These are phyloP conservation scores for Vickermania ingenoplastis DNA, from an alignment of 208 protist species.

Conservation along the genomic window DNA sequence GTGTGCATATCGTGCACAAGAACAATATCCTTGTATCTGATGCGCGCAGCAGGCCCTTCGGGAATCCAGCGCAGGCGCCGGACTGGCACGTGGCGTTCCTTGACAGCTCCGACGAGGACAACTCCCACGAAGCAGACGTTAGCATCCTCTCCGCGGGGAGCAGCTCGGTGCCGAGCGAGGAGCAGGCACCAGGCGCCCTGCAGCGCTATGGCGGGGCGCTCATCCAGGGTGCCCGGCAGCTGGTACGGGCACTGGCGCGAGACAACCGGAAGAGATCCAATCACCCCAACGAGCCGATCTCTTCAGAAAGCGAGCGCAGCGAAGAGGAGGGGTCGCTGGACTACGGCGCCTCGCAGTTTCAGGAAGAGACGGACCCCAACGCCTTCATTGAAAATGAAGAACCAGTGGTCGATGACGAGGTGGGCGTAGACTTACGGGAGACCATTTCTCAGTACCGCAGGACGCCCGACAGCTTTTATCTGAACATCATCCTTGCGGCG, in stretches of 20 bases:
- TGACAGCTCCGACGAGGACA: conserved; percentile 67
- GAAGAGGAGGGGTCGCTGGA: neutral
- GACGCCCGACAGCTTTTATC: conserved; percentile 54
- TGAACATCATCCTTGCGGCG: conserved; percentile 81
- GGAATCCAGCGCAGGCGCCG: neutral
- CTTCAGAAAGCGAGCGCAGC: conserved; percentile 4
- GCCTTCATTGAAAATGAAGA: conserved; percentile 5
- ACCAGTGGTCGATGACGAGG: conserved; percentile 28
- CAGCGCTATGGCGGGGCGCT: conserved; percentile 4
- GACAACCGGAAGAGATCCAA: neutral
- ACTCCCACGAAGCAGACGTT: conserved; percentile 31
- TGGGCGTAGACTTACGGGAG: conserved; percentile 64
- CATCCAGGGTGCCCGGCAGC: neutral
- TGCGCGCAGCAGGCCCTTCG: neutral
- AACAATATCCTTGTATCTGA: no score
- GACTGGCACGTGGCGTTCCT: conserved; percentile 25
- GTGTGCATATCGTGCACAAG: no score
- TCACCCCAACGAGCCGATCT: neutral
- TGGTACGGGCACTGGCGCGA: neutral
- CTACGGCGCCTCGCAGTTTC: neutral
- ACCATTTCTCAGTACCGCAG: conserved; percentile 61
- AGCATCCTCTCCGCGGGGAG: conserved; percentile 9
- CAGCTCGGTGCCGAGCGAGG: neutral
- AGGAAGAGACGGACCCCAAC: neutral
- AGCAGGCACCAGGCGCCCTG: conserved; percentile 2